Conservation (phyloP, 2,329 filamentous ascomycete species). For the Scedosporium boydii region DNA sequence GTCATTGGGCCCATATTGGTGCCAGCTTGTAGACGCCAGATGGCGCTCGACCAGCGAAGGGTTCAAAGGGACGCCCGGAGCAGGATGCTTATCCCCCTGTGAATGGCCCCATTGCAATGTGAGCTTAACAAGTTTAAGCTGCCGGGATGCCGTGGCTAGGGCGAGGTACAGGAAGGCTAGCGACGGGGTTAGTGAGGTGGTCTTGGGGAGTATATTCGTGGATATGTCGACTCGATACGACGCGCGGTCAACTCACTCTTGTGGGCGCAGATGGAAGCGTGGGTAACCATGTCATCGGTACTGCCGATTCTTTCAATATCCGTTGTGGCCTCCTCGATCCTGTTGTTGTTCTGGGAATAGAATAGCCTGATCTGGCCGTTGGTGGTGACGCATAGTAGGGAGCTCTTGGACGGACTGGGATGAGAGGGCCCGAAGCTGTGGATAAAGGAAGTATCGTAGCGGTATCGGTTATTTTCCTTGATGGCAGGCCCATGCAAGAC, state of each 20-base stretch:
- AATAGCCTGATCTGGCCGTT: slow-evolving; percentile 66
- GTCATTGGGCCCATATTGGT: slow-evolving; percentile 35
- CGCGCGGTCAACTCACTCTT: slow-evolving; percentile 45
- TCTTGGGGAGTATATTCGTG: not conserved
- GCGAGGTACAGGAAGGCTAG: slow-evolving; percentile 32
- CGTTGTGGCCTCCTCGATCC: slow-evolving; percentile 62
- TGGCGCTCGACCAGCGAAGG: slow-evolving; percentile 46
- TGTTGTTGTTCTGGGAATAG: slow-evolving; percentile 64
- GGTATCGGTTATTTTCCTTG: slow-evolving; percentile 55
- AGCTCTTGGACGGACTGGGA: slow-evolving; percentile 59
- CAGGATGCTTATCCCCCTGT: slow-evolving; percentile 44
- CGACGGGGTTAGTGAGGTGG: not conserved
- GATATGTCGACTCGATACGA: not conserved
- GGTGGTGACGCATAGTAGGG: slow-evolving; percentile 67
- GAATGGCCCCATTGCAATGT: slow-evolving; percentile 63
- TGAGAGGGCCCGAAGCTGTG: slow-evolving; percentile 65
- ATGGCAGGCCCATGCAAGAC: slow-evolving; percentile 50
- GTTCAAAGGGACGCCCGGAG: slow-evolving; percentile 36
- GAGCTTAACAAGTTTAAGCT: slow-evolving; percentile 66
- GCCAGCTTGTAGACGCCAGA: slow-evolving; percentile 48
- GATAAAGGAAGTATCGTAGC: slow-evolving; percentile 57
- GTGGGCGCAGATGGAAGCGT: slow-evolving; percentile 67
- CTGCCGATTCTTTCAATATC: slow-evolving; percentile 66
- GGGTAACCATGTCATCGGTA: slow-evolving; percentile 68
- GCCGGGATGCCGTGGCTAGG: slow-evolving; percentile 59